phyloP scores from a whole-genome alignment of 176 grass and related monocot species.

The Triticum turgidum region DNA sequence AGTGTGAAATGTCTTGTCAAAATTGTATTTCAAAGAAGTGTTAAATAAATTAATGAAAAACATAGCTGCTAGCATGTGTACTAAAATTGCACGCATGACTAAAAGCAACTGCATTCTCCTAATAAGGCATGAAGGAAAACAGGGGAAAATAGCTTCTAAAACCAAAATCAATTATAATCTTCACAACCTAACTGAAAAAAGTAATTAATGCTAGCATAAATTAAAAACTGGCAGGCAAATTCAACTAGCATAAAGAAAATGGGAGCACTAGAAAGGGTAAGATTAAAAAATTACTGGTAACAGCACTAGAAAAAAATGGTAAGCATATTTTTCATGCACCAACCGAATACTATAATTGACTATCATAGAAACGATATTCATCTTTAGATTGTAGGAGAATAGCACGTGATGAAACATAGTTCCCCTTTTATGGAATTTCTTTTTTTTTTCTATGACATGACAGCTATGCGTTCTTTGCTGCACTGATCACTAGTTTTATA shows the following conservation, averaged over 20 bases:
- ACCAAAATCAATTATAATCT: neutral
- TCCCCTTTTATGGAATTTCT: neutral
- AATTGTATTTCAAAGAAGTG: neutral
- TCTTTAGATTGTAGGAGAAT: neutral
- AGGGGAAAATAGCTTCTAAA: neutral
- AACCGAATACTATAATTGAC: too few species aligned
- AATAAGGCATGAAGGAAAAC: too few species aligned
- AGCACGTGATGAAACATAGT: neutral
- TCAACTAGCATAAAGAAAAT: slow-evolving; percentile 2
- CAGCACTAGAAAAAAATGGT: neutral
- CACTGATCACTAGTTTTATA: neutral
- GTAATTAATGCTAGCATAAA: neutral
- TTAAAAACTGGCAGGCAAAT: neutral
- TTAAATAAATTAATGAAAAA: too few species aligned
- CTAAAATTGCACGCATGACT: too few species aligned
- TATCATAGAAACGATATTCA: neutral
- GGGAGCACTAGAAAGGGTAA: neutral
- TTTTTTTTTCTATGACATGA: too few species aligned
- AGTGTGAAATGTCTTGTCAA: neutral
- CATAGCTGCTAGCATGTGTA: too few species aligned
- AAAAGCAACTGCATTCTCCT: too few species aligned
- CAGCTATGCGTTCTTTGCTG: neutral
- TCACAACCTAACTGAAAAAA: too few species aligned
- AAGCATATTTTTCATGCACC: neutral
- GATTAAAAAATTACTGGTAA: neutral